These are phyloP conservation scores for Metschnikowia kunwiensis DNA, from an alignment of 805 yeast species.

Conservation along the genomic window DNA sequence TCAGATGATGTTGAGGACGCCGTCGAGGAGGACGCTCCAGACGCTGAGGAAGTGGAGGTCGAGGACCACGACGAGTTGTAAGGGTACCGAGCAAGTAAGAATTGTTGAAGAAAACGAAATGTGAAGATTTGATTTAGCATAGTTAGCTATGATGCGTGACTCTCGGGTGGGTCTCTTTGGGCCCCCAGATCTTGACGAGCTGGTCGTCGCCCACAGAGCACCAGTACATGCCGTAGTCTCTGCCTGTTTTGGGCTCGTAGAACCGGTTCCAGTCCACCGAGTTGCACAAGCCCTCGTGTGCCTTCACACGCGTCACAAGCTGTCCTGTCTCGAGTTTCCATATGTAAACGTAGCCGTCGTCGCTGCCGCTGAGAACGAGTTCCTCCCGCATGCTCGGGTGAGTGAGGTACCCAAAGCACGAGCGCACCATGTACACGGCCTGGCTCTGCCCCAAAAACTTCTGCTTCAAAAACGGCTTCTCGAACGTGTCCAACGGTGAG, in stretches of 20 bases:
- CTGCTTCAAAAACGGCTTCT: constrained; percentile 52
- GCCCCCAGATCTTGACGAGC: constrained; percentile 64
- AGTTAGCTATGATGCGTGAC: constrained; percentile 1
- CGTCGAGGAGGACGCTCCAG: constrained; percentile 16
- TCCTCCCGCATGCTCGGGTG: constrained; percentile 47
- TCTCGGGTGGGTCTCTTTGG: constrained; percentile 10
- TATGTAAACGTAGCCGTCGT: constrained; percentile 71
- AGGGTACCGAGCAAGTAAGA: constrained; percentile 3
- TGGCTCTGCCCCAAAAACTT: constrained; percentile 74
- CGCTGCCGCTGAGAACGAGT: constrained; percentile 75
- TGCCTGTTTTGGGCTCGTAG: constrained; percentile 18
- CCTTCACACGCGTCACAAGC: constrained; percentile 56
- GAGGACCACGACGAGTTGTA: constrained; percentile 41
- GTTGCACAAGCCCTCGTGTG: constrained; percentile 67
- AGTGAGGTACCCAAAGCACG: constrained; percentile 67
- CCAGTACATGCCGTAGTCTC: constrained; percentile 51
- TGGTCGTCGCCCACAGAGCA: constrained; percentile 87
- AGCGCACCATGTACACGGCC: constrained; percentile 64
- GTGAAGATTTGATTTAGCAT: not conserved
- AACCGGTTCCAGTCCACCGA: constrained; percentile 69
- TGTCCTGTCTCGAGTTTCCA: constrained; percentile 78
- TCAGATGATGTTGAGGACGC: constrained; percentile 47
- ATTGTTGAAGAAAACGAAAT: too few relatives aligned
- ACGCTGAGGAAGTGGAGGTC: constrained; percentile 18
- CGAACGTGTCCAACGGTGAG: constrained; percentile 22